Evolutionary conservation across 371 early-diverging fungal genomes (phyloP), one percentile per base, ranked within the genome.

Genomic region (Actinomortierella wolfii): DNA sequence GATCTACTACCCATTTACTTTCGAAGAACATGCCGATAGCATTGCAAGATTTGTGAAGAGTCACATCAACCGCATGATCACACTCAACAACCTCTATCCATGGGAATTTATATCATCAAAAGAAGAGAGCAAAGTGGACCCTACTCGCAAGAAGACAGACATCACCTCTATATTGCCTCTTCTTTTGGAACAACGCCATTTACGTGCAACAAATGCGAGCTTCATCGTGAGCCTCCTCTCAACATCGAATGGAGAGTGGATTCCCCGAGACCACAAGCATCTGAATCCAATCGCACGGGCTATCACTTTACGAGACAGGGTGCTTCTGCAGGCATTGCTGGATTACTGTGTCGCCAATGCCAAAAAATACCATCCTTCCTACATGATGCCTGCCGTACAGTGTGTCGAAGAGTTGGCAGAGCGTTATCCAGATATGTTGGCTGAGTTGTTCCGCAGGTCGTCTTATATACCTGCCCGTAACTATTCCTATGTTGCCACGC

Each of bases 21-120:
- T 59, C 29, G 74, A 74, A 24, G 74, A 74, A 7, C 74, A 74
- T 51, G 64, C 64, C 3, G 67, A 64, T 6, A 67, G 67, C 40
- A 67, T 74, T 14, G 48, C 61, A 17, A 56, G 74, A 7, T 74
- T 74, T 48, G 57, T 64, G 4, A 67, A 63, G 11, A 67, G 67
- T 25, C 74, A 74, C 14, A 67, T 74, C 44, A 74, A 74, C 29
- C 74, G 74, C 5, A 74, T 74, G 74, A 63, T 74, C 63, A 60
- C 74, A 13, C 21, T 57, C 25, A 14, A 25, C 18, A 13, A n/a
- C 34, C 4, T 34, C 7, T 34, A 34, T 34, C 34, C 34, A 34
- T 34, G 34, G 34, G 34, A 34, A 11, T 34, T 34, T 34, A 4
- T 6, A 21, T 17, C 8, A 4, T 8, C 6, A 17, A 45, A 17